Percentiles rank a stretch among this genome's conserved stretches.
Conservation (phyloP, 495 filamentous ascomycete genomes). For the Podospora bellae-mahoneyi region DNA sequence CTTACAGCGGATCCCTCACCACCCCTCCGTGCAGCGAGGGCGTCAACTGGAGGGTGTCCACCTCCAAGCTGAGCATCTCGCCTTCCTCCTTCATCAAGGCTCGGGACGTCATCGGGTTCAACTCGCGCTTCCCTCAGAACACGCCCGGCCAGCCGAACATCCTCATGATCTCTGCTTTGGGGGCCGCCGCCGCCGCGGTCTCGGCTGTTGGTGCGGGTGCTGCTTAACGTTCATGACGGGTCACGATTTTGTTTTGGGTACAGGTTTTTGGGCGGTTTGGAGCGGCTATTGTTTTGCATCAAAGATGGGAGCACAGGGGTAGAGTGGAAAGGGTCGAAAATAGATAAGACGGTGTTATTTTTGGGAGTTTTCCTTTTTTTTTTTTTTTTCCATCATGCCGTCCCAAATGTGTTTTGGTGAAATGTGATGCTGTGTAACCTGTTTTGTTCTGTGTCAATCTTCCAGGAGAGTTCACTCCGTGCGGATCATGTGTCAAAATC, state of each 20-base stretch:
- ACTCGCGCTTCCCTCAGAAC: conserved; percentile 61
- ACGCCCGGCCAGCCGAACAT: conserved; percentile 52
- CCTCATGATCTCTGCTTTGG: conserved; percentile 31
- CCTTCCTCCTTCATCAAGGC: conserved; percentile 52
- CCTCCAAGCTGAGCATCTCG: conserved; percentile 50
- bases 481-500: not conserved
- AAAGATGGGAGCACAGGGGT: not conserved
- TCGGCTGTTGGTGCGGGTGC: not conserved
- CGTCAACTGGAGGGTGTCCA: conserved; percentile 56
- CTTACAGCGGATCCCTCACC: conserved; percentile 56
- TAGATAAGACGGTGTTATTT: not conserved
- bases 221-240: not conserved
- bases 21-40: conserved; percentile 66
- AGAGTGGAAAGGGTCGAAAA: not conserved
- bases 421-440: not conserved
- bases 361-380: not conserved
- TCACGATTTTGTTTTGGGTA: not conserved
- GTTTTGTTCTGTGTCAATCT: not conserved
- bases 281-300: not conserved
- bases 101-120: conserved; percentile 62
- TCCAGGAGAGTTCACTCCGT: not conserved
- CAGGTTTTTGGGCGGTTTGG: not conserved
- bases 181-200: conserved; percentile 18
- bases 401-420: not conserved
- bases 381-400: not conserved